These are phyloP conservation scores for Triticum turgidum DNA, from an alignment of 176 grass and related monocot genomes.

Conservation along the genomic window DNA sequence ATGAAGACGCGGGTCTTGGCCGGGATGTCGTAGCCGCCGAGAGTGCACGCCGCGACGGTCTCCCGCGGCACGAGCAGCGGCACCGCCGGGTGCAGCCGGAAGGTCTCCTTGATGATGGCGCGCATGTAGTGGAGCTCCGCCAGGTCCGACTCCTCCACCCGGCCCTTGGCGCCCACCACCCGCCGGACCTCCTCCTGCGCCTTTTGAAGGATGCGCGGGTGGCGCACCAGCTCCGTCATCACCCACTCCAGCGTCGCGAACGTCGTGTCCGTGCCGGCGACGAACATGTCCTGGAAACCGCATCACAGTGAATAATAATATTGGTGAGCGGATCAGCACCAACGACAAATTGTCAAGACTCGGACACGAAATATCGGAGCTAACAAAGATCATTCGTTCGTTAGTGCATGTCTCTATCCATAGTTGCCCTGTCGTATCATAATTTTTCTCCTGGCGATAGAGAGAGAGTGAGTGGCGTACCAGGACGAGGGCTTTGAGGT, in stretches of 20 bases:
- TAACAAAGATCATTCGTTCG: too few relatives aligned
- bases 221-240: conserved; percentile 12
- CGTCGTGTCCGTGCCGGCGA: conserved; percentile 15
- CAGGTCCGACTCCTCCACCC: conserved; percentile 38
- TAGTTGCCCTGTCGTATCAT: too few relatives aligned
- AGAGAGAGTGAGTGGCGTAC: neutral
- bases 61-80: conserved; percentile 40
- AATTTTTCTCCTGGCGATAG: too few relatives aligned
- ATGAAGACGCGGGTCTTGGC: conserved; percentile 43
- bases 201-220: neutral
- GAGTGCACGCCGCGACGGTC: conserved; percentile 26
- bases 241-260: conserved; percentile 3
- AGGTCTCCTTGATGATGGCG: conserved; percentile 47
- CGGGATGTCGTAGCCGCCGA: conserved; percentile 53
- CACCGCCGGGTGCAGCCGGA: conserved; percentile 39
- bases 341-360: too few relatives aligned
- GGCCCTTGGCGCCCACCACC: conserved; percentile 21
- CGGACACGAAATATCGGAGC: too few relatives aligned
- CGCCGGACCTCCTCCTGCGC: conserved; percentile 34
- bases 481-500: conserved; percentile 21
- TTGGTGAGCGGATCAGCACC: too few relatives aligned
- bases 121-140: conserved; percentile 26
- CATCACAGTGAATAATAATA: neutral
- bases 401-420: too few relatives aligned
- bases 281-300: neutral